phyloP scores from a whole-genome alignment of 495 filamentous ascomycete species.

The Rhypophila decipiens region DNA sequence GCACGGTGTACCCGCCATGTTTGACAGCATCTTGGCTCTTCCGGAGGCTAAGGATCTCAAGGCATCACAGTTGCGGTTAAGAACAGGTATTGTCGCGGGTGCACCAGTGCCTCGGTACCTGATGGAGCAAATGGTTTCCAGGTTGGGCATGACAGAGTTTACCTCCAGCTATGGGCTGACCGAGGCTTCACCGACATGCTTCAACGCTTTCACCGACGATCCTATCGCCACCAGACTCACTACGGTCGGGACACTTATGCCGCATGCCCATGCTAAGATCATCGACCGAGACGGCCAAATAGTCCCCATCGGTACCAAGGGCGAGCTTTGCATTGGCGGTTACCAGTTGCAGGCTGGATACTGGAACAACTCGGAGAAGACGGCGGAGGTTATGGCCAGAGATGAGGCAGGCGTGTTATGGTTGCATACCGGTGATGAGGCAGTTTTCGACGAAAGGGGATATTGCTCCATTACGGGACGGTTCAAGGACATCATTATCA shows the following conservation, averaged over 20 bases:
- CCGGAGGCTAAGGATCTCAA: conserved; percentile 43
- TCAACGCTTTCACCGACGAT: conserved; percentile 63
- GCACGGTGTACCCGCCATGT: conserved; percentile 70
- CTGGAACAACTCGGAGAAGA: conserved; percentile 66
- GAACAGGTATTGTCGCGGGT: conserved; percentile 65
- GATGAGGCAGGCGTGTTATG: conserved; percentile 56
- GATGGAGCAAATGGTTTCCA: conserved; percentile 55
- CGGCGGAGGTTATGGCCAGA: conserved; percentile 51
- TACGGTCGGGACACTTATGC: conserved; percentile 62
- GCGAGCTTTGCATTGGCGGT: conserved; percentile 63
- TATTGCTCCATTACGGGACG: conserved; percentile 59
- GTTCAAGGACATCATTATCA: conserved; percentile 62
- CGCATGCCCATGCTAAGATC: conserved; percentile 63
- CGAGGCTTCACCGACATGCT: conserved; percentile 63
- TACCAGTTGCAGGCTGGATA: conserved; percentile 65
- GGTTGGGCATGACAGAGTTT: conserved; percentile 61
- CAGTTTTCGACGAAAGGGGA: conserved; percentile 56
- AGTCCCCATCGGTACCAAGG: conserved; percentile 52
- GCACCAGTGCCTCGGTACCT: conserved; percentile 58
- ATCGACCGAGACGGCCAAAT: conserved; percentile 52
- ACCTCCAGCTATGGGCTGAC: conserved; percentile 68
- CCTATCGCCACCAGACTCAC: conserved; percentile 51
- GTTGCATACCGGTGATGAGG: conserved; percentile 67
- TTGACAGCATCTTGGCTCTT: conserved; percentile 55
- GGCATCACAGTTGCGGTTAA: conserved; percentile 40